These are phyloP conservation scores for Botrytis byssoidea DNA, from an alignment of 2,329 filamentous ascomycete species.

Conservation along the genomic window DNA sequence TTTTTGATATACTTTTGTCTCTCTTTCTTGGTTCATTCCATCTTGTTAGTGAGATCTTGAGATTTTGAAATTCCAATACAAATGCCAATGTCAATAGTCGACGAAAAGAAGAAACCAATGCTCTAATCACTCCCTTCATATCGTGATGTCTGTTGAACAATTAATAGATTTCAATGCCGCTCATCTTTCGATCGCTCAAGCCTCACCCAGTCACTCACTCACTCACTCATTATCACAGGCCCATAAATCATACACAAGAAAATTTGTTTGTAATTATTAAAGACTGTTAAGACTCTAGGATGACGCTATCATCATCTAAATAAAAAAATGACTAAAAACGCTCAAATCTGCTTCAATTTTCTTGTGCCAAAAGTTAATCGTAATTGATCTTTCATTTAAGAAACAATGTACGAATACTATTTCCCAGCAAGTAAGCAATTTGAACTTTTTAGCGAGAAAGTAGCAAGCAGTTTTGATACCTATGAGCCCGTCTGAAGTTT, in stretches of 20 bases:
- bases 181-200: neutral
- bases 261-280: slow-evolving; percentile 18
- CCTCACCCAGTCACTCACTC: neutral
- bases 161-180: neutral
- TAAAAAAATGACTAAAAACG: slow-evolving; percentile 20
- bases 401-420: slow-evolving; percentile 1
- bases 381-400: neutral
- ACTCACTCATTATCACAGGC: neutral
- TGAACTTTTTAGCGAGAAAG: slow-evolving; percentile 10
- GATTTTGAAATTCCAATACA: neutral
- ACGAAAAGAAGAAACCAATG: neutral
- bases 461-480: slow-evolving; percentile 19
- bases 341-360: slow-evolving; percentile 20
- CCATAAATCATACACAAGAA: neutral
- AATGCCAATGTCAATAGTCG: neutral
- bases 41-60: too few relatives aligned
- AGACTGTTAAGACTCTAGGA: slow-evolving; percentile 18
- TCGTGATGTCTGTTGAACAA: neutral
- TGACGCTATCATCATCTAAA: slow-evolving; percentile 16
- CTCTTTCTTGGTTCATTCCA: neutral
- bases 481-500: slow-evolving; percentile 18
- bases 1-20: neutral
- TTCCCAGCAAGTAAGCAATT: slow-evolving; percentile 20
- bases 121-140: neutral
- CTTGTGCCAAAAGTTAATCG: slow-evolving; percentile 18